These are phyloP conservation scores for Hypoxylon sp. DNA, from an alignment of 2,329 filamentous ascomycete species.

Conservation along the genomic window DNA sequence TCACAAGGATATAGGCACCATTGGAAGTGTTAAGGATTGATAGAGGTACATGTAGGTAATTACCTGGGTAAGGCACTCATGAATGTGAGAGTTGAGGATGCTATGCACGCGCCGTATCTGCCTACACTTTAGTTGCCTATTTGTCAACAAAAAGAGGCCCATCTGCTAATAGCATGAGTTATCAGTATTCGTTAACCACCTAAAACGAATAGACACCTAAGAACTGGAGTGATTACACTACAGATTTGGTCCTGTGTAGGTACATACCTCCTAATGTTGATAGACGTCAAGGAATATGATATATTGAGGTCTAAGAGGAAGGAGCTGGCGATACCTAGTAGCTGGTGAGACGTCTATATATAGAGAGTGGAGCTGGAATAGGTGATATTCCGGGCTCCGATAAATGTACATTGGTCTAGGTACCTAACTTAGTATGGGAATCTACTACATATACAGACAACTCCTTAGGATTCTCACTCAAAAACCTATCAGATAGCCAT, in stretches of 20 bases:
- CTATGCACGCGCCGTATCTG: neutral
- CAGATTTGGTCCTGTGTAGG: neutral
- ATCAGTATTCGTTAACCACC: neutral
- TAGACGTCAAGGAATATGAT: no score
- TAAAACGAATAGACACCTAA: no score
- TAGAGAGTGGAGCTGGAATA: no score
- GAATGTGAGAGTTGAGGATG: neutral
- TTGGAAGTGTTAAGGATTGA: no score
- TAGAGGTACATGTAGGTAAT: no score
- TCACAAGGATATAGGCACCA: neutral
- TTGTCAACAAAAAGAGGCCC: neutral
- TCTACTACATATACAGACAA: neutral
- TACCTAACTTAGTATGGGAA: neutral
- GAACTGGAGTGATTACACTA: no score
- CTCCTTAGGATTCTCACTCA: neutral
- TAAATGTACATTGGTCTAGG: no score
- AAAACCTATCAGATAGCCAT: neutral
- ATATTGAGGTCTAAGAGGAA: no score
- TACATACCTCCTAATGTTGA: neutral
- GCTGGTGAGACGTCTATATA: no score
- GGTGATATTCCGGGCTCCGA: no score
- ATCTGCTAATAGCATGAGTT: neutral
- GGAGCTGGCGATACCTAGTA: no score
- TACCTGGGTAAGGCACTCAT: no score
- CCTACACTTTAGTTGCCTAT: neutral